phyloP scores from a whole-genome alignment of 768 basidiomycete genomes.

The Suillus lakei region DNA sequence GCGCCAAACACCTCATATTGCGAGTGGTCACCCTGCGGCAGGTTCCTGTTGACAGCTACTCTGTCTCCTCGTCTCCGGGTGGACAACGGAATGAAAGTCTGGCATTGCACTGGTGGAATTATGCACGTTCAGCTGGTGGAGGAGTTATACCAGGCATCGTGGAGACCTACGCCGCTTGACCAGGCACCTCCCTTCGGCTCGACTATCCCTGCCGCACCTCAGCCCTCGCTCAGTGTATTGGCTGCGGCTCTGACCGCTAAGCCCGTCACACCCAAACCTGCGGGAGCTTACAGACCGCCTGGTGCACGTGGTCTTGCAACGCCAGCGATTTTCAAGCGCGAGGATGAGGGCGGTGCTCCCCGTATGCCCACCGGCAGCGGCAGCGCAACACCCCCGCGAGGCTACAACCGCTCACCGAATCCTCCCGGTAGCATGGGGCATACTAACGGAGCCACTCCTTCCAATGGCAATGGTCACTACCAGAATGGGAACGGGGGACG shows the following conservation, averaged over 20 bases:
- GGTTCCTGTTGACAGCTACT: constrained; percentile 92
- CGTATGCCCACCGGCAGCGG: constrained; percentile 55
- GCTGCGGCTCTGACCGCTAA: constrained; percentile 55
- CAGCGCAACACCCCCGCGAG: constrained; percentile 64
- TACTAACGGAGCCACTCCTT: constrained; percentile 19
- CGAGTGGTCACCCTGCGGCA: constrained; percentile 95
- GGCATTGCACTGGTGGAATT: constrained; percentile 90
- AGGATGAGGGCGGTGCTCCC: constrained; percentile 83
- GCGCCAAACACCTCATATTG: constrained; percentile 94
- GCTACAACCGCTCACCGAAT: constrained; percentile 61
- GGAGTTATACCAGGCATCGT: constrained; percentile 88
- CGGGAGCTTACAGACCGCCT: constrained; percentile 92
- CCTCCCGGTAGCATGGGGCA: constrained; percentile 45
- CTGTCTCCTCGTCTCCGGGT: constrained; percentile 95
- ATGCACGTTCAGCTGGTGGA: constrained; percentile 82
- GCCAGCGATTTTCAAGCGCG: constrained; percentile 87
- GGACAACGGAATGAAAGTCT: constrained; percentile 96
- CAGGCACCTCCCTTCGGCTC: constrained; percentile 69
- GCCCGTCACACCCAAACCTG: constrained; percentile 63
- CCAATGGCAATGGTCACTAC: constrained; percentile 34
- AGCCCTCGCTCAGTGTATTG: constrained; percentile 62
- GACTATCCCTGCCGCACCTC: constrained; percentile 69
- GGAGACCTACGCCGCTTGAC: constrained; percentile 78
- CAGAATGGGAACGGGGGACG: constrained; percentile 44
- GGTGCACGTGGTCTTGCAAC: constrained; percentile 90